These are phyloP conservation scores for Protomyces gravidus DNA, from an alignment of 1,139 yeast species.

Conservation along the genomic window DNA sequence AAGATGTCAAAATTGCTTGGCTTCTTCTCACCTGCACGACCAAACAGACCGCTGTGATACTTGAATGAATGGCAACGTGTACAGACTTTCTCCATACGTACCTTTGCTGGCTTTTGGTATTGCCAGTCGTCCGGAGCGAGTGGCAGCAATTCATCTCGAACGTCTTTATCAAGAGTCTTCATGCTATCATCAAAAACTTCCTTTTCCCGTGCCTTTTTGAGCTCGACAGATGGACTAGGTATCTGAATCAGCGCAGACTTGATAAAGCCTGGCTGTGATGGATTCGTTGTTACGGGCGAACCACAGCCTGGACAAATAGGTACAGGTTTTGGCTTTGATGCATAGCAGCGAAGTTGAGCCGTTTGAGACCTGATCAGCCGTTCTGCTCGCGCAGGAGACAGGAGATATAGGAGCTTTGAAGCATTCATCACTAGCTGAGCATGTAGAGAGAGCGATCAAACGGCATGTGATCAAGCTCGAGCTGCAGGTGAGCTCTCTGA, in stretches of 20 bases:
- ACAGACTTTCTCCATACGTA: not conserved
- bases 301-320: constrained; percentile 23
- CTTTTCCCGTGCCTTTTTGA: constrained; percentile 4
- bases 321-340: not conserved
- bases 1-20: constrained; percentile 10
- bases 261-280: constrained; percentile 13
- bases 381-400: too few species aligned
- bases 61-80: constrained; percentile 21
- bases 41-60: constrained; percentile 8
- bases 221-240: not conserved
- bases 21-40: constrained; percentile 5
- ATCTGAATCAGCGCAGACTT: not conserved
- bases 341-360: not conserved
- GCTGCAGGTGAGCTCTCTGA: too few species aligned
- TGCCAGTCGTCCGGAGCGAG: not conserved
- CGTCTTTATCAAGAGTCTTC: not conserved
- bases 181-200: not conserved
- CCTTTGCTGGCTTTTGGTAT: not conserved
- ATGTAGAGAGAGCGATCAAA: too few species aligned
- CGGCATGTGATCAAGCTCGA: too few species aligned
- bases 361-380: too few species aligned
- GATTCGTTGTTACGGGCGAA: not conserved
- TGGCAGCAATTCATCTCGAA: not conserved
- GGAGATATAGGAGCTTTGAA: too few species aligned
- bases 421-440: too few species aligned